A percentile compares a stretch with the other conserved stretches of the same genome.
Evolutionary conservation across 805 yeast genomes (phyloP).

Genomic region (Yarrowia sp.): DNA sequence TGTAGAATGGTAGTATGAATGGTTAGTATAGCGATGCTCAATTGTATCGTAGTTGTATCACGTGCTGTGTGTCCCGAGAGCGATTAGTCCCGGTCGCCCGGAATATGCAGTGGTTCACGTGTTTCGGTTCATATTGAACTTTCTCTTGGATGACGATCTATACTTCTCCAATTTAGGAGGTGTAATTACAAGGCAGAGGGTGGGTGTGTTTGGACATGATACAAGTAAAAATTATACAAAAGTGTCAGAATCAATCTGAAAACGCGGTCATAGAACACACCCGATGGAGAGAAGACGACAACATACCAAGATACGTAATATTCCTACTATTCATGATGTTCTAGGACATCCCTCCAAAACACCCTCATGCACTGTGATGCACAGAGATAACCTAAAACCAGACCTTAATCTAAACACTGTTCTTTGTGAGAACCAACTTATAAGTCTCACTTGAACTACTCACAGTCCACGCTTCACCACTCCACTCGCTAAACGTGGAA

Average conservation of each 20-base stretch:
- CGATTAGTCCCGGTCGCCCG: too few relatives aligned
- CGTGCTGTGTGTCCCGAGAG: too few relatives aligned
- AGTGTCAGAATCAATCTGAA: too few relatives aligned
- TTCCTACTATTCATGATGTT: too few relatives aligned
- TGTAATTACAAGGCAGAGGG: not conserved
- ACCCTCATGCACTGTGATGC: not conserved
- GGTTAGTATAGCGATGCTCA: too few relatives aligned
- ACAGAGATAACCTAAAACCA: not conserved
- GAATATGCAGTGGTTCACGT: not conserved
- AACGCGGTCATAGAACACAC: too few relatives aligned
- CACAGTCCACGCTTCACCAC: not conserved
- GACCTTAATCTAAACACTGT: not conserved
- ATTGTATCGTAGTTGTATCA: too few relatives aligned
- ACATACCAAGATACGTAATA: too few relatives aligned
- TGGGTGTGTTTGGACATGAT: not conserved
- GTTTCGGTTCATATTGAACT: not conserved
- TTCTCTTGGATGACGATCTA: not conserved
- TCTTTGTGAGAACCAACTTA: not conserved
- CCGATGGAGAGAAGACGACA: too few relatives aligned
- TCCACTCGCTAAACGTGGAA: not conserved
- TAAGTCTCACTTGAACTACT: too few relatives aligned
- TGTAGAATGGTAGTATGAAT: too few relatives aligned
- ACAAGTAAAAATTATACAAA: not conserved
- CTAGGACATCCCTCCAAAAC: not conserved
- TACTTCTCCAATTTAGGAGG: not conserved